These are phyloP conservation scores for Yarrowia phangngaensis DNA, from an alignment of 805 yeast genomes.

Conservation along the genomic window DNA sequence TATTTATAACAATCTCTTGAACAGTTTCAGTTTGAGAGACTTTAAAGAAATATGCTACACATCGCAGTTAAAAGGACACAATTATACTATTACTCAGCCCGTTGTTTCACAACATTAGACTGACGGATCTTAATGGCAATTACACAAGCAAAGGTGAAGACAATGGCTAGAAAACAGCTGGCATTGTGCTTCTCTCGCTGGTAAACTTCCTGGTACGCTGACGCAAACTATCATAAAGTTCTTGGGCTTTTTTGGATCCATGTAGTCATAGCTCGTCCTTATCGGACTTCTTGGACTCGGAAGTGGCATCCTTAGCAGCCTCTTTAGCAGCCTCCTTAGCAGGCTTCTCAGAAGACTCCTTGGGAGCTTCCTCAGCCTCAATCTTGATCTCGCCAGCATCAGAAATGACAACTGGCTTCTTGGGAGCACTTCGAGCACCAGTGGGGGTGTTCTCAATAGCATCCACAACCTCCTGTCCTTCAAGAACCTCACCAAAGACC, in stretches of 20 bases:
- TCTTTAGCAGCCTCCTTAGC: conserved; percentile 29
- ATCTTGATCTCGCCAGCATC: conserved; percentile 60
- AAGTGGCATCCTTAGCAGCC: conserved; percentile 31
- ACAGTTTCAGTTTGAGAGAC: too few species aligned
- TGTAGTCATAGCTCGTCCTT: conserved; percentile 35
- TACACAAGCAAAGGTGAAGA: conserved; percentile 14
- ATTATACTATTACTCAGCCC: not conserved
- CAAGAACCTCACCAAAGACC: conserved; percentile 88
- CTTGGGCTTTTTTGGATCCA: conserved; percentile 20
- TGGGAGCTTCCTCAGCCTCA: not conserved
- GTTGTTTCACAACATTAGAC: not conserved
- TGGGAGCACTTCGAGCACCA: conserved; percentile 66
- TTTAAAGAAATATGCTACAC: too few species aligned
- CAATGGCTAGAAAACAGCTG: conserved; percentile 7
- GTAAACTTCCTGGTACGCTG: conserved; percentile 10
- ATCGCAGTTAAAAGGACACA: not conserved
- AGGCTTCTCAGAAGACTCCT: conserved; percentile 4
- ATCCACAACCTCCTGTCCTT: conserved; percentile 75
- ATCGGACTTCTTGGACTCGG: conserved; percentile 28
- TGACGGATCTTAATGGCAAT: conserved; percentile 9
- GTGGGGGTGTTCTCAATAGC: conserved; percentile 73
- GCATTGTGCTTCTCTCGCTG: conserved; percentile 22
- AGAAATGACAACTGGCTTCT: conserved; percentile 57
- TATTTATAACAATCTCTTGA: not conserved
- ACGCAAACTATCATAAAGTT: conserved; percentile 1